These are phyloP conservation scores for Chaetomiaceae sp. DNA, from an alignment of 2,329 filamentous ascomycete genomes.

Conservation along the genomic window DNA sequence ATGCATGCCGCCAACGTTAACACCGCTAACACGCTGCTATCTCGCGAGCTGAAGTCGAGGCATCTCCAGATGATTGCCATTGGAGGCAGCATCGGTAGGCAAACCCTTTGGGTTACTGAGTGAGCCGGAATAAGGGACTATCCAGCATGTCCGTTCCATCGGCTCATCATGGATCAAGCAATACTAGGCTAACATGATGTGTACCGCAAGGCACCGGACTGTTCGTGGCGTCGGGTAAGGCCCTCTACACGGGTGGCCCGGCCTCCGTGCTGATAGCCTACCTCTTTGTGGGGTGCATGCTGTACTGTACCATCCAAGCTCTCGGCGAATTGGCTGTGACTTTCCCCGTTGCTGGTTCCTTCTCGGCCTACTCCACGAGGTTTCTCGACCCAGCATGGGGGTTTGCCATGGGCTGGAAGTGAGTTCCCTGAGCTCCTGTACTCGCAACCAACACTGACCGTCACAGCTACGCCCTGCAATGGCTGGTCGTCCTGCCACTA, in stretches of 20 bases:
- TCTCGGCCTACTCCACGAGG: conserved; percentile 83
- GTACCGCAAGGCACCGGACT: conserved; percentile 61
- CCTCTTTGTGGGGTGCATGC: conserved; percentile 71
- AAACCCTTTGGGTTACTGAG: too few relatives aligned
- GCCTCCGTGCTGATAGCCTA: conserved; percentile 75
- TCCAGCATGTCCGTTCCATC: too few relatives aligned
- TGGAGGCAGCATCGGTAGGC: conserved; percentile 74
- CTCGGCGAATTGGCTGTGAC: conserved; percentile 86
- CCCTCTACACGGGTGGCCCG: conserved; percentile 67
- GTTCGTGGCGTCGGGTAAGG: conserved; percentile 75
- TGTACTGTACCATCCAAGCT: conserved; percentile 88
- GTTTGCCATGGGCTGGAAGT: conserved; percentile 94
- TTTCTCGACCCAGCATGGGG: conserved; percentile 94
- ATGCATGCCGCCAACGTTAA: conserved; percentile 57
- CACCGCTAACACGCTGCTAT: conserved; percentile 68
- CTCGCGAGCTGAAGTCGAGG: conserved; percentile 70
- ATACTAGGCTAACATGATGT: neutral
- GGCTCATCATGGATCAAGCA: too few relatives aligned
- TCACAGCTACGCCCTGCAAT: conserved; percentile 72
- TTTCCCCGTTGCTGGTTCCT: conserved; percentile 87
- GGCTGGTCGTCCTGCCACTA: conserved; percentile 75
- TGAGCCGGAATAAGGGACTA: too few relatives aligned
- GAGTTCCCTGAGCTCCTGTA: conserved; percentile 30
- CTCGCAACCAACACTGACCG: conserved; percentile 6
- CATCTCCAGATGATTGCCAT: conserved; percentile 98